Evolutionary conservation across 139 green algal genomes (phyloP).

Genomic region (Eudorina sp.): DNA sequence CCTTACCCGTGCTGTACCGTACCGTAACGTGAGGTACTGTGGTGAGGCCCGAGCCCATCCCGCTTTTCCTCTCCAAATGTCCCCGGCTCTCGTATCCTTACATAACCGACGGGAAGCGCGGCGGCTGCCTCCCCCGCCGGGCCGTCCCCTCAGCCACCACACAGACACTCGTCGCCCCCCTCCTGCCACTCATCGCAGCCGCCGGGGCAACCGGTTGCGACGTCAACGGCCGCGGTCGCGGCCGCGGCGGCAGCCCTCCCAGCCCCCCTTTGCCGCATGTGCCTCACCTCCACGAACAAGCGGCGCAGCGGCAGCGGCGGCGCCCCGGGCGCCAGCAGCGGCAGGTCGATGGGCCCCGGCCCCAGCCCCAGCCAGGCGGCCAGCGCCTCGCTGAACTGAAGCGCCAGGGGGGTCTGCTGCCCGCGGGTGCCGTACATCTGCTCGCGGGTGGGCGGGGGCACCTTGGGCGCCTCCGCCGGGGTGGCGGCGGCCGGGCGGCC

Average conservation of each 20-base stretch:
- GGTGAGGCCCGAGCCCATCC: too few species aligned
- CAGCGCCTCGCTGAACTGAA: slow-evolving; percentile 20
- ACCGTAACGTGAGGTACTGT: too few species aligned
- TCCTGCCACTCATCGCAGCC: not conserved
- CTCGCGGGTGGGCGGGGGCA: not conserved
- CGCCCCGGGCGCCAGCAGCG: slow-evolving; percentile 25
- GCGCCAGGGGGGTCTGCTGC: not conserved
- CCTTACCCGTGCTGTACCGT: too few species aligned
- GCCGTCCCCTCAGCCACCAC: not conserved
- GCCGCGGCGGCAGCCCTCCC: too few species aligned
- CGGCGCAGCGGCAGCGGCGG: slow-evolving; percentile 17
- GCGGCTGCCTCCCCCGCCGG: too few species aligned
- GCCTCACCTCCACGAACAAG: slow-evolving; percentile 27
- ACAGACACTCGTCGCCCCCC: not conserved
- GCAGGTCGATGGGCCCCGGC: slow-evolving; percentile 9
- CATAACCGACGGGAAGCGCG: too few species aligned
- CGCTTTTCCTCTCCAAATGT: too few species aligned
- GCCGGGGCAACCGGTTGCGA: too few species aligned
- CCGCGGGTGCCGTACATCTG: slow-evolving; percentile 28
- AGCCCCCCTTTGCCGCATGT: not conserved
- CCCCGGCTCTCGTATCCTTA: too few species aligned
- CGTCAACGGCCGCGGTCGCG: not conserved
- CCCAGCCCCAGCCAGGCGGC: not conserved
- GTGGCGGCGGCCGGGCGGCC: not conserved
- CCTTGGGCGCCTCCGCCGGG: not conserved